Evolutionary conservation across 768 basidiomycete species (phyloP).

Genomic region (Tylopilus subfusipes): DNA sequence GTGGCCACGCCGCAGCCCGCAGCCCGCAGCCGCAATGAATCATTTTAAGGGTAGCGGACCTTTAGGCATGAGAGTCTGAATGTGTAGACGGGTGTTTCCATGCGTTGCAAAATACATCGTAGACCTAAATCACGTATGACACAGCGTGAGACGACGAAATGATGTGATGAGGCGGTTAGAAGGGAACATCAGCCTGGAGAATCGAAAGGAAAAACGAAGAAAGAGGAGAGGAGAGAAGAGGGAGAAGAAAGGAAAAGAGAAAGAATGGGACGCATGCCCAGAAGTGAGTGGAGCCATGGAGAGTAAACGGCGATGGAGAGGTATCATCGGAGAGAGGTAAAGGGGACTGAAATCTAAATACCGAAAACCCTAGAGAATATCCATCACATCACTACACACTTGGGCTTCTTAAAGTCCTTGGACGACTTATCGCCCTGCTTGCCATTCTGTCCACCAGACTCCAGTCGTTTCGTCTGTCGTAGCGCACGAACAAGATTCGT

Average conservation of each 20-base stretch:
- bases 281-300: constrained; percentile 25
- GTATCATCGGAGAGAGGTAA: constrained; percentile 83
- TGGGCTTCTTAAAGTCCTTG: constrained; percentile 48
- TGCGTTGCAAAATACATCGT: constrained; percentile 38
- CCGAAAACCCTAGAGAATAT: constrained; percentile 56
- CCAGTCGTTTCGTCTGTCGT: constrained; percentile 59
- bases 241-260: background rate
- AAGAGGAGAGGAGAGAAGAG: background rate
- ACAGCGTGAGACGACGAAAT: constrained; percentile 36
- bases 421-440: constrained; percentile 37
- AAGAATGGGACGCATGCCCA: constrained; percentile 23
- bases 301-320: constrained; percentile 42
- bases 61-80: constrained; percentile 6
- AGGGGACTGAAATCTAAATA: constrained; percentile 62
- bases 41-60: background rate
- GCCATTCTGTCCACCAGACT: constrained; percentile 47
- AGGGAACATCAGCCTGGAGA: constrained; percentile 31
- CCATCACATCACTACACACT: constrained; percentile 80
- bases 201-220: constrained; percentile 15
- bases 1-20: constrained; percentile 16
- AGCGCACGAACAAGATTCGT: constrained; percentile 80
- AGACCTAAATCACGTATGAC: constrained; percentile 40
- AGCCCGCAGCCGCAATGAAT: constrained; percentile 11
- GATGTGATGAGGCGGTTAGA: constrained; percentile 32
- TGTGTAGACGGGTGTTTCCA: constrained; percentile 29